These are phyloP conservation scores for Stentor coeruleus DNA, from an alignment of 73 alveolate genomes.

Conservation along the genomic window DNA sequence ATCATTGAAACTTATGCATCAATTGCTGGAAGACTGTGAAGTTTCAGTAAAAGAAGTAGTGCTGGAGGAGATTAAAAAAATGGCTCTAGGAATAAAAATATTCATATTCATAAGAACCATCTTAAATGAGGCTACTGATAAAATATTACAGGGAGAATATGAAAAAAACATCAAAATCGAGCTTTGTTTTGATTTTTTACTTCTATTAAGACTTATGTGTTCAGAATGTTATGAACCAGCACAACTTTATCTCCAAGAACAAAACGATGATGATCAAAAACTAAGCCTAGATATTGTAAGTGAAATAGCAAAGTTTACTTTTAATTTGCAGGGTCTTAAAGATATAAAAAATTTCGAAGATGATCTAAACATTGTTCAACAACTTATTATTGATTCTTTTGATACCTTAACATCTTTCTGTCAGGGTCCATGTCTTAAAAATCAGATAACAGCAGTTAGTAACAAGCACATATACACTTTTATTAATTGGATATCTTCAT, in stretches of 20 bases:
- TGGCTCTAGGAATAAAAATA: background rate
- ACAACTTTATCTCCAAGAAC: constrained; percentile 70
- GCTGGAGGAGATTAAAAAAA: background rate
- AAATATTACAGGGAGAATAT: background rate
- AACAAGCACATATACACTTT: constrained; percentile 58
- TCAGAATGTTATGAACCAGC: constrained; percentile 34
- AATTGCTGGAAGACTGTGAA: background rate
- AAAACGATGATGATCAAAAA: constrained; percentile 53
- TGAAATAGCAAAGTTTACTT: constrained; percentile 37
- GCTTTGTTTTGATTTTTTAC: background rate
- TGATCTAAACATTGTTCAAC: background rate
- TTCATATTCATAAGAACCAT: background rate
- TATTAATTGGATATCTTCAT: constrained; percentile 39
- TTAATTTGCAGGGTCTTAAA: constrained; percentile 36
- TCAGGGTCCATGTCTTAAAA: constrained; percentile 89
- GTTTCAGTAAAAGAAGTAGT: background rate
- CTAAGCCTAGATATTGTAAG: constrained; percentile 56
- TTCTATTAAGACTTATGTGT: background rate
- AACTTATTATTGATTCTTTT: constrained; percentile 54
- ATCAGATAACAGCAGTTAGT: constrained; percentile 57
- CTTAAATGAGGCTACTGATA: background rate
- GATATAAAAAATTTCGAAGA: constrained; percentile 45
- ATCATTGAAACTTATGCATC: background rate
- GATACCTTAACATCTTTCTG: constrained; percentile 74
- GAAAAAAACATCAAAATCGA: background rate